Base-by-base conservation (phyloP, 225 moss, liverwort and hornwort species). In the Polytrichum formosum region DNA sequence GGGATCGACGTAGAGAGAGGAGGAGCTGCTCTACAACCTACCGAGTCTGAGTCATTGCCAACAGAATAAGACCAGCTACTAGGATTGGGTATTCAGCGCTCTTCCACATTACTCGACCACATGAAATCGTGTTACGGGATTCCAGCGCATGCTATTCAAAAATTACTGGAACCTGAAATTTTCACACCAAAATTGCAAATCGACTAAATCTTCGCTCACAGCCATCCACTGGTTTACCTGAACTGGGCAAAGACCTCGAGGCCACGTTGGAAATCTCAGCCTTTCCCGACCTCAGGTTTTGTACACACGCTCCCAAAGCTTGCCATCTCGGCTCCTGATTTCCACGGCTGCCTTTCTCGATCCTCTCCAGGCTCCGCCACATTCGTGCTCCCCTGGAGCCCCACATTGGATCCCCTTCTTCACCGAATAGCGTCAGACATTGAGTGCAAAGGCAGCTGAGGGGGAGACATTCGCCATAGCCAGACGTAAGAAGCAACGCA, bases 391-490 rank as follows among this genome's bases (percentile, higher is more conserved):
- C 63, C 28, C 64, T 63, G 18, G 72, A 54, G 25, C 72, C 72
- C 72, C 72, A 72, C 72, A 72, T 72, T 46, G 64, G 55, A 64
- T 19, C 23, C 21, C 21, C 21, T 58, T 2, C 46, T 46, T 46
- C 46, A 46, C 46, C 13, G 46, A 46, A 46, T 4, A 46, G 46
- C 7, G 46, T 46, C 13, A 46, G 46, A 46, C 46, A 46, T 46
- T 46, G 46, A 46, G 46, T 46, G 46, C 13, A 46, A 46, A 16
- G 16, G 46, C 46, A 46, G 46, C 3, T 16, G 13, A 58, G 21
- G 21, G 21, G 13, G 0, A 20, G 2, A 0, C 23, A 20, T 58
- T 58, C 58, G 23, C 58, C 20, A 22, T 21, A 20, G n/a, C 20
- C 58, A 23, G 20, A n/a, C 9, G 2, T 6, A 22, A 58, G 58